Percentiles rank a stretch among this genome's conserved stretches.
Evolutionary conservation across 306 rosid species (phyloP).

Genomic region (Lathyrus oleraceus): DNA sequence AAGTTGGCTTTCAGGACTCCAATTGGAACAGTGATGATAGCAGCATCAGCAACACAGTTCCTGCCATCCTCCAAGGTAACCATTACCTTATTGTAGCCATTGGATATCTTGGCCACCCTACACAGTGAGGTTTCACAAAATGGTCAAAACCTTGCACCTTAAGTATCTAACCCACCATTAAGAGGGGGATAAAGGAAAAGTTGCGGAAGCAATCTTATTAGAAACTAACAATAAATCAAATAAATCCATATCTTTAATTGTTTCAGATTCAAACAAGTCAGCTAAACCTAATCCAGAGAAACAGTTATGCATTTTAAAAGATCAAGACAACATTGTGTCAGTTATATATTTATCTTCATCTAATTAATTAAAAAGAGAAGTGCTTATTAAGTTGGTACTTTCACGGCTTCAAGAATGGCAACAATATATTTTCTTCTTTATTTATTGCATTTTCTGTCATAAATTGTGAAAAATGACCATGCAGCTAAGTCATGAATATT

Average conservation of each 20-base stretch:
- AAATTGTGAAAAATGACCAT: conserved; percentile 12
- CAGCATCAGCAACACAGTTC: conserved; percentile 56
- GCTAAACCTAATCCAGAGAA: not conserved
- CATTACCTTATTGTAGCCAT: conserved; percentile 62
- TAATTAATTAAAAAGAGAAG: not conserved
- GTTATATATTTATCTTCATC: not conserved
- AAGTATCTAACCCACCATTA: not conserved
- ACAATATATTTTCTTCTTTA: conserved; percentile 5
- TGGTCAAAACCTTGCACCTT: conserved; percentile 23
- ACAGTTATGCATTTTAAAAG: not conserved
- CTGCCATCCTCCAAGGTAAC: conserved; percentile 62
- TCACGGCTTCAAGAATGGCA: conserved; percentile 18
- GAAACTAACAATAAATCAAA: not conserved
- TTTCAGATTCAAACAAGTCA: conserved; percentile 27
- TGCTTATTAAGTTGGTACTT: not conserved
- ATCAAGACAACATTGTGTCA: not conserved
- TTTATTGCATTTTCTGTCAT: not conserved
- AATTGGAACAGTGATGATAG: conserved; percentile 59
- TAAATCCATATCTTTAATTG: not conserved
- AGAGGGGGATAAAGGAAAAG: not conserved
- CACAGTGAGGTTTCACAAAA: conserved; percentile 24
- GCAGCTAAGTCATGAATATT: conserved; percentile 8
- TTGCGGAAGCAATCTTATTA: not conserved
- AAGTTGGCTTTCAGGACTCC: conserved; percentile 73
- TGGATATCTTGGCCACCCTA: conserved; percentile 55